Evolutionary conservation across 805 yeast genomes (phyloP).

Genomic region (Myxozyma vanderwaltii): DNA sequence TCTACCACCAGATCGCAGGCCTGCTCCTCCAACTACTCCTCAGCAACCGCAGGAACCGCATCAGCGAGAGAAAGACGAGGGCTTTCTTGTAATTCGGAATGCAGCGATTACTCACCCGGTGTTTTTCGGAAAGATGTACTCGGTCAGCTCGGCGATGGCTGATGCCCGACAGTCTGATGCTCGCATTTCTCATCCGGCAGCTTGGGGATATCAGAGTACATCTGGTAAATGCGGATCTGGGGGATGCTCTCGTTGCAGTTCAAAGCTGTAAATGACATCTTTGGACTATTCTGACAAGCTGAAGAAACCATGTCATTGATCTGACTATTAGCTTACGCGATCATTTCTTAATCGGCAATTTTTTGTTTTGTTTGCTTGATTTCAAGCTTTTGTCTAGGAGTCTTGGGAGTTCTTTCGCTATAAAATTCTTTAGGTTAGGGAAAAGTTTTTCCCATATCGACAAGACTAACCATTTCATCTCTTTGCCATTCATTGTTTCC

Average conservation of each 20-base stretch:
- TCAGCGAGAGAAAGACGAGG: too few relatives aligned
- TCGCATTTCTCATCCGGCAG: slow-evolving; percentile 28
- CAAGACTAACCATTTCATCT: too few relatives aligned
- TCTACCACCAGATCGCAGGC: neutral
- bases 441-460: too few relatives aligned
- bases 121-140: slow-evolving; percentile 22
- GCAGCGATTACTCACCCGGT: slow-evolving; percentile 30
- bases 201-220: slow-evolving; percentile 30
- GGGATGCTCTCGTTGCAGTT: slow-evolving; percentile 6
- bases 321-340: too few relatives aligned
- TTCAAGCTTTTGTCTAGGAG: too few relatives aligned
- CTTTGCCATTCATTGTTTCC: too few relatives aligned
- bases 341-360: too few relatives aligned
- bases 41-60: neutral
- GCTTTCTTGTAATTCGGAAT: neutral
- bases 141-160: neutral
- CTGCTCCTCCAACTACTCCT: neutral
- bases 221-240: slow-evolving; percentile 8
- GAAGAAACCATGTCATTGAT: too few relatives aligned
- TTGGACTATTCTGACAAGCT: neutral
- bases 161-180: slow-evolving; percentile 9
- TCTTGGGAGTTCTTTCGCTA: too few relatives aligned
- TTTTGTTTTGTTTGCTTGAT: too few relatives aligned
- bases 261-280: neutral
- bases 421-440: too few relatives aligned